Percentiles rank a stretch among this genome's conserved stretches.
phyloP scores from a whole-genome alignment of 2,329 filamentous ascomycete species.

The Trichoderma harzianum region DNA sequence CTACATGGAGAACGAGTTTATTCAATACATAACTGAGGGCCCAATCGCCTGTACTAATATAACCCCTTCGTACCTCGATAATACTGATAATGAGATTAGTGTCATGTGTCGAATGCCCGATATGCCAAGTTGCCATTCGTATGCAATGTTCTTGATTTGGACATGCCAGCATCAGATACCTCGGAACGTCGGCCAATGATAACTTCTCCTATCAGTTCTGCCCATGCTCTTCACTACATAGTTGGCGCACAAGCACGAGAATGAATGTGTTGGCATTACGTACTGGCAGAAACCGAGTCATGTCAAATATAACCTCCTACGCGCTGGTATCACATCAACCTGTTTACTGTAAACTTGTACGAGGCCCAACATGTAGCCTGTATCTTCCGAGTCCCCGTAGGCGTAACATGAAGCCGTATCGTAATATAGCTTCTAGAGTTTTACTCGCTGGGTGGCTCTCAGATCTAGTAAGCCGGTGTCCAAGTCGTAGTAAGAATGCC shows the following conservation, averaged over 20 bases:
- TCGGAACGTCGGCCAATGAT: neutral
- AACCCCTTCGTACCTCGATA: neutral
- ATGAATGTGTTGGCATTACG: neutral
- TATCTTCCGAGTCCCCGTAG: neutral
- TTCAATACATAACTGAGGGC: too few relatives aligned
- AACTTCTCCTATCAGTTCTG: neutral
- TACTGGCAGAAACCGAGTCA: neutral
- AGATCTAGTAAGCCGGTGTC: neutral
- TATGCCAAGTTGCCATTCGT: neutral
- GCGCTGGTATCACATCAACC: neutral
- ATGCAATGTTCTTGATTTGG: neutral
- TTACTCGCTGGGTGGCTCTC: neutral
- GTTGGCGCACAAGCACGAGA: neutral
- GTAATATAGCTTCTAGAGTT: neutral
- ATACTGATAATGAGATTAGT: accelerated
- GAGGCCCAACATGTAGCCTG: too few relatives aligned
- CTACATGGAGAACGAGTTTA: too few relatives aligned
- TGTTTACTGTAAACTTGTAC: neutral
- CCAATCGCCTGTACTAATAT: neutral
- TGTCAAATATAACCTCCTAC: neutral
- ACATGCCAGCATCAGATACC: neutral
- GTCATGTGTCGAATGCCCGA: neutral
- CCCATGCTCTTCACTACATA: neutral
- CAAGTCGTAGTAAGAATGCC: neutral
- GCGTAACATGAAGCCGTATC: neutral